These are phyloP conservation scores for Coniochaeta pulveracea DNA, from an alignment of 2,329 filamentous ascomycete genomes.

Conservation along the genomic window DNA sequence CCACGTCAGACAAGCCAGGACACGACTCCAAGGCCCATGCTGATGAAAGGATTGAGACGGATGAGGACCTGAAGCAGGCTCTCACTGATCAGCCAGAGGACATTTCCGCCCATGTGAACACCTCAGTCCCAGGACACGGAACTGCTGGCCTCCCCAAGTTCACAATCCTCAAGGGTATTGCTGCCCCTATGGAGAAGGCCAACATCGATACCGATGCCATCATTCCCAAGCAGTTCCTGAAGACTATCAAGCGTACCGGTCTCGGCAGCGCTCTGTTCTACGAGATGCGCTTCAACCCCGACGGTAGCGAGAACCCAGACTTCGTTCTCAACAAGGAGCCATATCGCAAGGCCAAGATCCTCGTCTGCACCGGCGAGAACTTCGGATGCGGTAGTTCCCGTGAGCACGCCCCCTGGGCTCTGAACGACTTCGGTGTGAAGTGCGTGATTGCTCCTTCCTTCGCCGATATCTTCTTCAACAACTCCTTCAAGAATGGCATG, in stretches of 20 bases:
- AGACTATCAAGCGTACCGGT: constrained; percentile 96
- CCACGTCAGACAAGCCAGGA: not conserved
- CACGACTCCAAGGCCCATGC: constrained; percentile 30
- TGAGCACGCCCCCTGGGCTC: constrained; percentile 94
- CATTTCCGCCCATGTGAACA: constrained; percentile 52
- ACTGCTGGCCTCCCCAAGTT: constrained; percentile 70
- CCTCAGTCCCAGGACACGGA: constrained; percentile 31
- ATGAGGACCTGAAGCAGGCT: constrained; percentile 39
- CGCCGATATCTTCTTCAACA: constrained; percentile 97
- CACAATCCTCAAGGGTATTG: constrained; percentile 70
- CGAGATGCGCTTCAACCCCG: constrained; percentile 64
- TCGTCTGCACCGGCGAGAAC: constrained; percentile 85
- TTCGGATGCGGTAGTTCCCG: constrained; percentile 90
- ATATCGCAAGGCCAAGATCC: constrained; percentile 74
- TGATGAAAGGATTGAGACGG: constrained; percentile 39
- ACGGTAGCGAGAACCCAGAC: constrained; percentile 62
- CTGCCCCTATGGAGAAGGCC: constrained; percentile 73
- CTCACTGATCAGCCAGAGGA: constrained; percentile 53
- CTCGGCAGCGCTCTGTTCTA: constrained; percentile 83
- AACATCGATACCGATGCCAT: constrained; percentile 99
- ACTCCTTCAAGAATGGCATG: constrained; percentile 99
- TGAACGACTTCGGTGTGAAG: constrained; percentile 92
- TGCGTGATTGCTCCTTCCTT: constrained; percentile 81
- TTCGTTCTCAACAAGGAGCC: constrained; percentile 89
- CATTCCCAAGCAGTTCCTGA: constrained; percentile 98